Evolutionary conservation across 352 stramenopile genomes (phyloP).

Genomic region (Pythium coloratum): DNA sequence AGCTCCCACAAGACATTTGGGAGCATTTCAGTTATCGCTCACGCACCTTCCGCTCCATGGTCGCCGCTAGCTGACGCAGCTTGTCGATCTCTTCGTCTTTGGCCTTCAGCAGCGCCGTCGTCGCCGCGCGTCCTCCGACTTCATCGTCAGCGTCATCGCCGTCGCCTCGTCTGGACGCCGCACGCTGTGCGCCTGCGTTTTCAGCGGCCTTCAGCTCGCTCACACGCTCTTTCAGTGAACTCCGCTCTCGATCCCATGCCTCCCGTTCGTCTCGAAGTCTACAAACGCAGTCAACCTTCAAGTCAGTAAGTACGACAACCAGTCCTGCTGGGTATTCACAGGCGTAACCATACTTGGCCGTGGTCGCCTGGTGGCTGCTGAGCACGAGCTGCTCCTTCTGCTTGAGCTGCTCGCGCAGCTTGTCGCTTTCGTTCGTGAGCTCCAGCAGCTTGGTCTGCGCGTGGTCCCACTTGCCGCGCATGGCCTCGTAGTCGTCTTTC

Average conservation of each 20-base stretch:
- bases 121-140: conserved; percentile 17
- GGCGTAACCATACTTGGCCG: conserved; percentile 39
- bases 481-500: conserved; percentile 52
- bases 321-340: neutral
- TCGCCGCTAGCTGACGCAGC: conserved; percentile 34
- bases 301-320: neutral
- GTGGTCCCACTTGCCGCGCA: conserved; percentile 53
- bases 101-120: conserved; percentile 35
- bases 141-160: conserved; percentile 25
- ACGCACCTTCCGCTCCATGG: conserved; percentile 56
- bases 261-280: conserved; percentile 65
- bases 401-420: conserved; percentile 67
- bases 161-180: neutral
- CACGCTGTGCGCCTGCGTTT: conserved; percentile 16
- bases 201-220: conserved; percentile 59
- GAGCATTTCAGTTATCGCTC: neutral
- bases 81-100: conserved; percentile 55
- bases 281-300: neutral
- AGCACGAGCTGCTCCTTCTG: conserved; percentile 71
- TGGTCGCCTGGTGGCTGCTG: conserved; percentile 56
- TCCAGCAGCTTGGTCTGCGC: conserved; percentile 61
- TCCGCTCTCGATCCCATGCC: conserved; percentile 50
- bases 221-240: conserved; percentile 49
- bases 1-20: neutral
- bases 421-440: conserved; percentile 49